Conservation (phyloP, 805 yeast genomes). For the Lipomyces spencermartinsiae region DNA sequence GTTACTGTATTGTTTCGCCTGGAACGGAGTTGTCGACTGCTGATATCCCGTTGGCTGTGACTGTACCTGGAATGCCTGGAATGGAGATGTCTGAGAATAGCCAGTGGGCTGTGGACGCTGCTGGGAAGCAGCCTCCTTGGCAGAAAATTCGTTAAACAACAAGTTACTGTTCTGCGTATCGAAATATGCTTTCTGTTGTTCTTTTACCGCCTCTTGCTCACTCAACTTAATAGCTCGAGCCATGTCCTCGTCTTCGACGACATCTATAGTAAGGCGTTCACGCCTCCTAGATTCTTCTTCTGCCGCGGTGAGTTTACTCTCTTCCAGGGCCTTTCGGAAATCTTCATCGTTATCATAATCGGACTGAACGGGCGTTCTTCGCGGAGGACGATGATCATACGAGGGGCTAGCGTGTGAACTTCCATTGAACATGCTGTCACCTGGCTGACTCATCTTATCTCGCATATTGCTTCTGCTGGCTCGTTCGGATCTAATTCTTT, state of each 20-base stretch:
- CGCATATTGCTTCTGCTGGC: conserved; percentile 46
- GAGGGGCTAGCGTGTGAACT: conserved; percentile 13
- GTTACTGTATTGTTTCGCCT: not conserved
- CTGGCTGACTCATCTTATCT: conserved; percentile 23
- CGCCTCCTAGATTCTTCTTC: conserved; percentile 67
- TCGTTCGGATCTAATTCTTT: conserved; percentile 75
- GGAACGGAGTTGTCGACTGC: conserved; percentile 3
- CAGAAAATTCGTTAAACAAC: conserved; percentile 16
- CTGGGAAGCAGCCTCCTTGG: not conserved
- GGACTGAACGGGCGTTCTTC: conserved; percentile 5
- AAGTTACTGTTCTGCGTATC: conserved; percentile 21
- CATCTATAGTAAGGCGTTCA: conserved; percentile 46
- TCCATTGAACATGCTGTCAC: not conserved
- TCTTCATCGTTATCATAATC: conserved; percentile 58
- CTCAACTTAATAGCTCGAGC: conserved; percentile 74
- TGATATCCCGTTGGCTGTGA: conserved; percentile 30
- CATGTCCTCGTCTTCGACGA: conserved; percentile 62
- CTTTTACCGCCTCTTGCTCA: conserved; percentile 65
- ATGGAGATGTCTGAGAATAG: not conserved
- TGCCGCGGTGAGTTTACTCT: conserved; percentile 79
- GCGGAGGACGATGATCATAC: conserved; percentile 9
- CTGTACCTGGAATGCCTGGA: conserved; percentile 13
- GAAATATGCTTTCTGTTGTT: conserved; percentile 17
- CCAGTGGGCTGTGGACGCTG: conserved; percentile 7
- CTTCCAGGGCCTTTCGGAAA: conserved; percentile 78